Evolutionary conservation across 139 green algal species (phyloP), one percentile per base, ranked within the genome.

Genomic region (Pseudopediastrum boryanum): DNA sequence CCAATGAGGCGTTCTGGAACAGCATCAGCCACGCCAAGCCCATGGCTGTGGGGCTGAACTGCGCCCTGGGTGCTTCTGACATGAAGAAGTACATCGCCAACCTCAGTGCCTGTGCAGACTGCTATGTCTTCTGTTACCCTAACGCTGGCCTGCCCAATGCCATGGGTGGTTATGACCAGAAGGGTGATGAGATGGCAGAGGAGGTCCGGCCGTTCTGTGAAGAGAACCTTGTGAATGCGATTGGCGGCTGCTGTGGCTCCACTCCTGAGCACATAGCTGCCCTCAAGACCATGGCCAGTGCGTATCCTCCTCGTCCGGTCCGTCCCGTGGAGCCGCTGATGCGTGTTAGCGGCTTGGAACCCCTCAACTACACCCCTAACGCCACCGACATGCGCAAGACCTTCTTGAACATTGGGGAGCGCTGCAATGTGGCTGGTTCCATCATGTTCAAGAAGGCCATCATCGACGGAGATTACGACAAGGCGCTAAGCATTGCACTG

Each of bases 1-100:
- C 96, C 78, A 98, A 98, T 82, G 96, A 99, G 91, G 95, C 96
- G 2, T 99, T 99, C 89, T 98, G 95, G 96, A 96, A 97, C 91
- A 96, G 88, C 80, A 79, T 98, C 39, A 84, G 63, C 65, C 96
- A 99, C 59, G 89, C 93, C 74, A 95, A 95, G 82, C 96, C 96
- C 33, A 85, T 98, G 74, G 96, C 96, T 0, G 83, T 99, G 31
- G 96, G 96, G 31, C 90, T 99, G 21, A 99, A 99, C 93, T 99
- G 96, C 65, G 96, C 96, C 0, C 93, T 99, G 75, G 96, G 96
- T 19, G 96, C 96, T 27, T 83, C 75, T 21, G 96, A 99, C 87
- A 98, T 99, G 96, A 88, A 93, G 66, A 78, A 89, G 75, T 99
- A 98, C 86, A 85, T 98, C 0, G 92, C 94, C 83, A 98, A 98